Evolutionary conservation across 768 basidiomycete species (phyloP).

Genomic region (Candolleomyces efflorescens): DNA sequence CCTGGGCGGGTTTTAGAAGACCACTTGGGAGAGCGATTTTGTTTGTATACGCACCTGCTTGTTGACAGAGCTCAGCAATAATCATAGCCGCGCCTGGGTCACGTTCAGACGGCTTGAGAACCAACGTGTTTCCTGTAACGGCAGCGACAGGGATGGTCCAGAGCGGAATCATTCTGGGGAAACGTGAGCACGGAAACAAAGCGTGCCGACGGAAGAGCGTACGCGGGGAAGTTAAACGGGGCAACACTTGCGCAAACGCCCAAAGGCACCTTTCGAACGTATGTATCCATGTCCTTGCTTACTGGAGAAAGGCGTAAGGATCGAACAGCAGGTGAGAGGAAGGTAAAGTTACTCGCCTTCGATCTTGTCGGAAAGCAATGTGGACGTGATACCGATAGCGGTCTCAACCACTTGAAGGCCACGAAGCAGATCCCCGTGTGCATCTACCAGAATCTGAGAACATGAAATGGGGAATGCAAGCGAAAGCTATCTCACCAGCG

Average conservation of each 20-base stretch:
- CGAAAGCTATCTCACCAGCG: constrained; percentile 46
- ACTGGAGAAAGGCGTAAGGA: constrained; percentile 38
- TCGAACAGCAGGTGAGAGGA: background rate
- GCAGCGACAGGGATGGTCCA: constrained; percentile 93
- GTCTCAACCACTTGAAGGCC: constrained; percentile 88
- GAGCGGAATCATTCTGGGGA: constrained; percentile 83
- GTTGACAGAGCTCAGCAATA: constrained; percentile 90
- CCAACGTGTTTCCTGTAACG: constrained; percentile 88
- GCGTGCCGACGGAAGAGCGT: constrained; percentile 18
- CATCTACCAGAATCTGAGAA: constrained; percentile 48
- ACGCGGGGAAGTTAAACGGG: constrained; percentile 92
- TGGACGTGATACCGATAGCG: constrained; percentile 76
- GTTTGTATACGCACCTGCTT: constrained; percentile 50
- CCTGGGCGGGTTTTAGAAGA: constrained; percentile 32
- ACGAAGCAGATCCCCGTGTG: constrained; percentile 90
- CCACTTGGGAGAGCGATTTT: background rate
- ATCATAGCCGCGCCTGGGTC: constrained; percentile 98
- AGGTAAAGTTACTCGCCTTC: constrained; percentile 58
- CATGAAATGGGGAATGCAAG: background rate
- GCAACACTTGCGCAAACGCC: constrained; percentile 86
- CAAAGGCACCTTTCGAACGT: constrained; percentile 76
- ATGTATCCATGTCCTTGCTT: constrained; percentile 95
- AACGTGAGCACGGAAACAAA: background rate
- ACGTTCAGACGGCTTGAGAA: constrained; percentile 94
- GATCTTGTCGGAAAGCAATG: constrained; percentile 84